These are phyloP conservation scores for Anisodus tanguticus DNA, from an alignment of 257 asterid genomes.

Conservation along the genomic window DNA sequence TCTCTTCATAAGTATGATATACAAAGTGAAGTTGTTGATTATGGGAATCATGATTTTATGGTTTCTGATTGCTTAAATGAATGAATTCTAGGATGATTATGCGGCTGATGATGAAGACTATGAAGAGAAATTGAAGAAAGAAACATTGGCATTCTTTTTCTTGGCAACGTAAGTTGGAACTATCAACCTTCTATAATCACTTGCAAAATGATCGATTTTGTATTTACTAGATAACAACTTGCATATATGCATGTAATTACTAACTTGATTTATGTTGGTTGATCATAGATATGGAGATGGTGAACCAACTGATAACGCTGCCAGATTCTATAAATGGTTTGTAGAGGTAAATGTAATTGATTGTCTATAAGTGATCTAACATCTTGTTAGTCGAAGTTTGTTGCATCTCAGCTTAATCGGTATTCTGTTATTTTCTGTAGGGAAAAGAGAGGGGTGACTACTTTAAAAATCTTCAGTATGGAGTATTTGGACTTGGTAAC, in stretches of 20 bases:
- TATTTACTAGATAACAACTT: not conserved
- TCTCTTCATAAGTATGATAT: not conserved
- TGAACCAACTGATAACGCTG: conserved; percentile 99
- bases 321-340: conserved; percentile 97
- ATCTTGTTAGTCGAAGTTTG: conserved; percentile 12
- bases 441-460: conserved; percentile 78
- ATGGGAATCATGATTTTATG: conserved; percentile 25
- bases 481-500: conserved; percentile 98
- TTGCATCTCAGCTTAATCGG: conserved; percentile 33
- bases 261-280: conserved; percentile 56
- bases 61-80: conserved; percentile 30
- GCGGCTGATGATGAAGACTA: conserved; percentile 96
- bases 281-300: conserved; percentile 95
- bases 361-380: conserved; percentile 5
- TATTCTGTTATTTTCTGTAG: conserved; percentile 44
- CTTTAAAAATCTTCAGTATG: conserved; percentile 81
- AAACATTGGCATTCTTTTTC: conserved; percentile 75
- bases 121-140: conserved; percentile 90
- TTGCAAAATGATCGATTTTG: not conserved
- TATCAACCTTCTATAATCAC: not conserved
- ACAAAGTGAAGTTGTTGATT: conserved; percentile 18
- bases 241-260: conserved; percentile 25
- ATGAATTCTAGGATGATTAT: conserved; percentile 77
- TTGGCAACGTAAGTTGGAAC: conserved; percentile 81
- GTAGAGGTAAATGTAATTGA: conserved; percentile 60